phyloP scores from a whole-genome alignment of 257 asterid species.

The Solanum pinnatisectum region DNA sequence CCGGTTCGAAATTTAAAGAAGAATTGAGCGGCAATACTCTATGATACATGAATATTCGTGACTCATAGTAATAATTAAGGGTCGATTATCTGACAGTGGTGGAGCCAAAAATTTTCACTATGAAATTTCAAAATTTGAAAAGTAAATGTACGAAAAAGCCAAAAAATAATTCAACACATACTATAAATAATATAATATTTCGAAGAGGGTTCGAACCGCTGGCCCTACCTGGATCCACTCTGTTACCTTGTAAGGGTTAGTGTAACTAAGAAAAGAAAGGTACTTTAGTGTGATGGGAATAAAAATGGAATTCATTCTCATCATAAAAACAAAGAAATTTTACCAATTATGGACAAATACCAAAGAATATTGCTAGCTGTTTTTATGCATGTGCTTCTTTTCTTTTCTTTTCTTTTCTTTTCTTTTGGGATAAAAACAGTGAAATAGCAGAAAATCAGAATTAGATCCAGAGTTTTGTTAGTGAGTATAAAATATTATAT shows the following conservation, averaged over 20 bases:
- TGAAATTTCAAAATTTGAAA: no score
- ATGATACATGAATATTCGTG: neutral
- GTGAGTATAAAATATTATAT: neutral
- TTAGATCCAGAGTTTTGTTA: neutral
- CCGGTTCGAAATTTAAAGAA: neutral
- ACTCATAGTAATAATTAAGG: neutral
- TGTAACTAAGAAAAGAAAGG: neutral
- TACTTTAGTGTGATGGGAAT: neutral
- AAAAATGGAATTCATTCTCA: neutral
- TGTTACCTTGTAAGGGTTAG: neutral
- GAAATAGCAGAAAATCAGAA: neutral
- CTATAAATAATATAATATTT: no score
- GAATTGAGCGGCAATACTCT: neutral
- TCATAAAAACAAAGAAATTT: neutral
- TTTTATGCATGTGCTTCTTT: neutral
- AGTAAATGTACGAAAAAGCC: no score
- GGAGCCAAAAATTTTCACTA: neutral
- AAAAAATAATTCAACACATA: no score
- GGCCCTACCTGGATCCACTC: neutral
- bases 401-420: neutral
- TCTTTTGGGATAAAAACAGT: neutral
- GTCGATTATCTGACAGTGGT: neutral
- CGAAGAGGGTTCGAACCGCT: rapidly evolving
- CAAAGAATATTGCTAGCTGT: neutral
- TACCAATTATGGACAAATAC: neutral